These are phyloP conservation scores for Diaporthe destruens DNA, from an alignment of 2,329 filamentous ascomycete genomes.

Conservation along the genomic window DNA sequence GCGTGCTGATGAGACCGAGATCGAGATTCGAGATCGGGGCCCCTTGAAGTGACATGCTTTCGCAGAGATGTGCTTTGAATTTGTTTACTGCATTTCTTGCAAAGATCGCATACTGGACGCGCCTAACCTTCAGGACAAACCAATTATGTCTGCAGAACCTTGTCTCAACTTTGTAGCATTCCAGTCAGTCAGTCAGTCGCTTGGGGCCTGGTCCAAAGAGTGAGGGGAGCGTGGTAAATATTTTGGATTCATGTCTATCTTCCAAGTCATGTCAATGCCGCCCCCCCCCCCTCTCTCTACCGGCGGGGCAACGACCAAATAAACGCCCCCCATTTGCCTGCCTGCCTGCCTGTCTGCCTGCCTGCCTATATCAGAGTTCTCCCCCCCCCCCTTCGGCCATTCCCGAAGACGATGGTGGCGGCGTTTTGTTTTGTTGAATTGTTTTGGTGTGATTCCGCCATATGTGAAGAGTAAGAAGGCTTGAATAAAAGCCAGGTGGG, in stretches of 20 bases:
- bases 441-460: not conserved
- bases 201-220: too few species aligned
- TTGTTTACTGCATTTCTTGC: not conserved
- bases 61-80: not conserved
- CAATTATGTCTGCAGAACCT: not conserved
- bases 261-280: not conserved
- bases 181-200: not conserved
- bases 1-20: not conserved
- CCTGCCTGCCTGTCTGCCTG: not conserved
- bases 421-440: not conserved
- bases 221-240: not conserved
- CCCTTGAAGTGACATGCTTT: too few species aligned
- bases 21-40: not conserved
- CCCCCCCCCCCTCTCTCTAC: not conserved
- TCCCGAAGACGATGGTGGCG: not conserved
- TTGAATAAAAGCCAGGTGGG: not conserved
- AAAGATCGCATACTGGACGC: too few species aligned
- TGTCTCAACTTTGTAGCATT: constrained; percentile 1
- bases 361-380: not conserved
- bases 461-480: not conserved
- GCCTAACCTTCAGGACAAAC: too few species aligned
- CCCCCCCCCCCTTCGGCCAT: too few species aligned
- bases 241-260: not conserved
- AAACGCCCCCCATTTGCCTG: not conserved
- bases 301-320: not conserved